Evolutionary conservation across 139 green algal species (phyloP).

Genomic region (Chlorella sp.): DNA sequence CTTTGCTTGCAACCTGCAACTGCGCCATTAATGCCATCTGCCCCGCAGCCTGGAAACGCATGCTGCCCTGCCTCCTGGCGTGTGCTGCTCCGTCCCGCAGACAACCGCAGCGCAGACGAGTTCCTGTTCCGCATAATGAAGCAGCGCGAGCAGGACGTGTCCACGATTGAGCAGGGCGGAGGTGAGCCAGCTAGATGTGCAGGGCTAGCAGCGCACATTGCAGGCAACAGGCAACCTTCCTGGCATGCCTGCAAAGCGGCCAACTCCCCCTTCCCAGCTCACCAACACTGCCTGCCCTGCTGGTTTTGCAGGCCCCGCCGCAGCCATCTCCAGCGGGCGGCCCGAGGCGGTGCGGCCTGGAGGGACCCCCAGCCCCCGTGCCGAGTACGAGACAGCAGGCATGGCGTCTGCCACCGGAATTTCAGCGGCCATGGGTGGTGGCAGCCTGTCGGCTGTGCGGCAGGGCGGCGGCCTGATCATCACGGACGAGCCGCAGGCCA

Average conservation of each 20-base stretch:
- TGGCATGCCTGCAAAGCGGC: no score
- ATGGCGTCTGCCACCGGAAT: not conserved
- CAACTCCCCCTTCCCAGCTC: no score
- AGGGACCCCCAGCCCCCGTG: not conserved
- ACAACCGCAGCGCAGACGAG: not conserved
- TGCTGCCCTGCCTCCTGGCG: no score
- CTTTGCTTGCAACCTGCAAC: not conserved
- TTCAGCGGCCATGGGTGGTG: not conserved
- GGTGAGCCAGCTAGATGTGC: no score
- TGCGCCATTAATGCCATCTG: not conserved
- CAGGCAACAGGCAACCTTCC: no score
- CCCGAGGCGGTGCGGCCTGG: not conserved
- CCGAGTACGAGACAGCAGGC: slow-evolving; percentile 15
- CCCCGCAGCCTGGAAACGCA: not conserved
- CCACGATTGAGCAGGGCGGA: not conserved
- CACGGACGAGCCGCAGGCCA: not conserved
- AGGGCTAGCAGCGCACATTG: no score
- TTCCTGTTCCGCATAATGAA: not conserved
- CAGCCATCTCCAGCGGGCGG: not conserved
- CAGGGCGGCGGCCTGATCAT: not conserved
- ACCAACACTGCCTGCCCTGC: no score
- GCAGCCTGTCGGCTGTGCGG: not conserved
- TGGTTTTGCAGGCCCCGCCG: not conserved
- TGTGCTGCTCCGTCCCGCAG: not conserved
- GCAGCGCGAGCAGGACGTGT: not conserved